A percentile compares a stretch with the other conserved stretches of the same genome.
phyloP scores from a whole-genome alignment of 306 rosid genomes.

The Cucumis hystrix region DNA sequence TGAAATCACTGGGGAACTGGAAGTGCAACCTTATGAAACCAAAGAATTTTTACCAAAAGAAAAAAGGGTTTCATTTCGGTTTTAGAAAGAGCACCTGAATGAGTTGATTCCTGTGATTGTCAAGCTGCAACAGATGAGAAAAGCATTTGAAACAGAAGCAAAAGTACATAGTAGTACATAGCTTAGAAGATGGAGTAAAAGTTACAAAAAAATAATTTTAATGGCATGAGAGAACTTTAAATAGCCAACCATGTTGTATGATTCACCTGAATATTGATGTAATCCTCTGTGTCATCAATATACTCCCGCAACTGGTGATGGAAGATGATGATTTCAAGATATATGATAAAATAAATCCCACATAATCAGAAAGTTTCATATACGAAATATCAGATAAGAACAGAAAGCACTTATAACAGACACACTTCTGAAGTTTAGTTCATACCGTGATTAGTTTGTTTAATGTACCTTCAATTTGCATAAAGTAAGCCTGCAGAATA shows the following conservation, averaged over 20 bases:
- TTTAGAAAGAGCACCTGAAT: constrained; percentile 48
- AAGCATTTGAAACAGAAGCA: not conserved
- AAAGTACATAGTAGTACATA: not conserved
- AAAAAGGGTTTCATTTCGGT: not conserved
- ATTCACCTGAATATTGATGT: constrained; percentile 72
- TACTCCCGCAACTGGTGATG: constrained; percentile 46
- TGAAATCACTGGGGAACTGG: too few species aligned
- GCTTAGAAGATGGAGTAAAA: not conserved
- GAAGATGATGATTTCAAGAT: not conserved
- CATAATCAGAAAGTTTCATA: not conserved
- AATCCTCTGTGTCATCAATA: constrained; percentile 84
- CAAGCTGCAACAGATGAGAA: constrained; percentile 39
- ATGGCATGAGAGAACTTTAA: not conserved
- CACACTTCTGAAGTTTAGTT: not conserved
- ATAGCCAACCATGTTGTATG: not conserved
- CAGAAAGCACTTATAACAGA: not conserved
- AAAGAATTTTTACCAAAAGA: too few species aligned
- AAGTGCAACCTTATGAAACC: too few species aligned
- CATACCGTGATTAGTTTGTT: constrained; percentile 59
- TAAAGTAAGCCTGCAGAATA: constrained; percentile 66
- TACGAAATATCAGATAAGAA: constrained; percentile 18
- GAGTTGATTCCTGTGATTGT: constrained; percentile 53
- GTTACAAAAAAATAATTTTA: not conserved
- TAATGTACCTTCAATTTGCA: constrained; percentile 72
- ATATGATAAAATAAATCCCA: not conserved